Base-by-base conservation (phyloP, 2,329 filamentous ascomycete genomes). In the Colletotrichum agaves region DNA sequence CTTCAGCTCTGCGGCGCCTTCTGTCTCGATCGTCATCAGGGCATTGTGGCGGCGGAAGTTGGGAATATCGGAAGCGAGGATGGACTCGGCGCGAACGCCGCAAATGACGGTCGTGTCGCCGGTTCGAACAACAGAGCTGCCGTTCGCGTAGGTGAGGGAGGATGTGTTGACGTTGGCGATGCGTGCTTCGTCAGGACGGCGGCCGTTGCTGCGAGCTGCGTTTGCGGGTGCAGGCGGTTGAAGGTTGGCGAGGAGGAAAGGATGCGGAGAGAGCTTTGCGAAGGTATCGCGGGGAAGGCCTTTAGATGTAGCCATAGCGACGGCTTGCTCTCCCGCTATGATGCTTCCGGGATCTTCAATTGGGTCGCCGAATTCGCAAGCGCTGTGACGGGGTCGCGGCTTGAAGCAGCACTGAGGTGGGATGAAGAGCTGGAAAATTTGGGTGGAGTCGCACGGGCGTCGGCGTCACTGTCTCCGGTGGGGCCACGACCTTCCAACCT, bases 31-130 rank as follows among this genome's bases (percentile, higher is more conserved):
- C 19, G 63, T 35, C 44, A 37, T 47, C 19, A 49, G 55, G 75
- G 80, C 74, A 71, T 78, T 73, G 72, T 80, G 69, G 75, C 75
- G 19, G 74, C 90, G 82, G 79, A 85, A 91, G 73, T 88, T 89
- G 53, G 90, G 90, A 67, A 97, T 93, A 76, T 93, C 89, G 56
- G 87, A 85, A 3, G 91, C 90, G 53, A 90, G 85, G 27, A 99
- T 83, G 6, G 97, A 90, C 80, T 99, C 96, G 59, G 87, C 94
- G 49, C 95, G 89, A 19, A 99, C 89, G 64, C 95, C 96, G 76
- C 94, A 98, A 41, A 99, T 94, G n/a, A 94, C 93, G 1, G 93
- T 94, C 1, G 95, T 98, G 78, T 97, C 93, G 52, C 96, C 96
- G 58, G 92, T 84, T 39, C 96, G 89, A 56, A 98, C 92, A 0